Conservation (phyloP, 176 grass and related monocot genomes). For the Triticum monococcum region DNA sequence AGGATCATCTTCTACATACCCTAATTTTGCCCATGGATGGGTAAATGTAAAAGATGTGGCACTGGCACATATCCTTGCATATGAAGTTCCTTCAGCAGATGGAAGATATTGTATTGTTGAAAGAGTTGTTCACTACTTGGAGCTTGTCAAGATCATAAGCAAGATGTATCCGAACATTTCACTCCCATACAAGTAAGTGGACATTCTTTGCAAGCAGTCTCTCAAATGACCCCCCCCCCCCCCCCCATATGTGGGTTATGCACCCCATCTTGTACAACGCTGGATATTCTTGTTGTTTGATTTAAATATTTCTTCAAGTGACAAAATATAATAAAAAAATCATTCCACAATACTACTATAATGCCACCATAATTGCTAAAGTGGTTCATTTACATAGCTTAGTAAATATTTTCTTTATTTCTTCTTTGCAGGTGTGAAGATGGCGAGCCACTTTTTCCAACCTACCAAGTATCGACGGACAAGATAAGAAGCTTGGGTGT, state of each 20-base stretch:
- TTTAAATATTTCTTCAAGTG: neutral
- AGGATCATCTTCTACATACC: conserved; percentile 51
- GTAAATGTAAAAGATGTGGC: conserved; percentile 61
- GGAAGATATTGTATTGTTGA: conserved; percentile 63
- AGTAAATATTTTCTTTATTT: too few relatives aligned
- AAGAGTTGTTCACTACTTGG: conserved; percentile 43
- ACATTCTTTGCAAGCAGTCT: neutral
- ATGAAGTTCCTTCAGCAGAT: conserved; percentile 43
- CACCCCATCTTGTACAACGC: too few relatives aligned
- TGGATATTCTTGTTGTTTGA: neutral
- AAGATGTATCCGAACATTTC: conserved; percentile 31
- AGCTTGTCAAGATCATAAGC: conserved; percentile 37
- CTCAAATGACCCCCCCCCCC: neutral
- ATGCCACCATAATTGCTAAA: neutral
- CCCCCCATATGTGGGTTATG: neutral
- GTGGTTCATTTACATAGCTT: too few relatives aligned
- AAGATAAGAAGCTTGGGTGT: conserved; percentile 53
- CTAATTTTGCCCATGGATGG: conserved; percentile 41
- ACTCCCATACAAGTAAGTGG: conserved; percentile 49
- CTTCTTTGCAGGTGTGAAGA: conserved; percentile 41
- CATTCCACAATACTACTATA: neutral
- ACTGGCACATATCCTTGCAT: conserved; percentile 57
- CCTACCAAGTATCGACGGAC: conserved; percentile 62
- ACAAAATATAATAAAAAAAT: neutral
- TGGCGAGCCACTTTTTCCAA: conserved; percentile 46